Conservation (phyloP, 768 basidiomycete species). For the Collybia mongolica region DNA sequence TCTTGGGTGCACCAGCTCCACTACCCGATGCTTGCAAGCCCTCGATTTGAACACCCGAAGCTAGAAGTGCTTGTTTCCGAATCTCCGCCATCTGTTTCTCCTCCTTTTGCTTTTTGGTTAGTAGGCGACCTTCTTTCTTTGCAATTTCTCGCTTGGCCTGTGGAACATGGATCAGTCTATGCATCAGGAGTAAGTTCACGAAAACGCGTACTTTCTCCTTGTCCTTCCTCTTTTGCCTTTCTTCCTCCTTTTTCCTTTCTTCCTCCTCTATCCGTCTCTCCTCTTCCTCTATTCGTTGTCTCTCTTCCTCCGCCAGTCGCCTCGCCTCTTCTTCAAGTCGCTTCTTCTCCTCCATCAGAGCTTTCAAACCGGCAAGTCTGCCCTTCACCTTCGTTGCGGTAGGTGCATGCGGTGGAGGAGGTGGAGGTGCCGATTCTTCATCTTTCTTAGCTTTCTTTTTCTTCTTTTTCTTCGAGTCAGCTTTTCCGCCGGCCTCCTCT, state of each 20-base stretch:
- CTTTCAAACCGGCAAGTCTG: slow-evolving; percentile 81
- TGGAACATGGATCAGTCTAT: slow-evolving; percentile 4
- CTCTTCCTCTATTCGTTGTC: slow-evolving; percentile 84
- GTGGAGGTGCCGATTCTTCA: slow-evolving; percentile 42
- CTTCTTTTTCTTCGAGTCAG: slow-evolving; percentile 79
- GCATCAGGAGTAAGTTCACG: slow-evolving; percentile 1
- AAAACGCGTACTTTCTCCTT: slow-evolving; percentile 69
- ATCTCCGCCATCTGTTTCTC: slow-evolving; percentile 90
- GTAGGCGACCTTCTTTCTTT: slow-evolving; percentile 89
- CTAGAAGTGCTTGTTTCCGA: slow-evolving; percentile 85
- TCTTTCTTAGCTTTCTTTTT: slow-evolving; percentile 78
- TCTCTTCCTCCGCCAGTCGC: slow-evolving; percentile 72
- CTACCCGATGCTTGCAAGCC: slow-evolving; percentile 68
- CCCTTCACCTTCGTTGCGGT: slow-evolving; percentile 68
- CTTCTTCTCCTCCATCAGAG: slow-evolving; percentile 92
- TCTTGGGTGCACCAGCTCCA: slow-evolving; percentile 52
- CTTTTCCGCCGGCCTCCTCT: slow-evolving; percentile 52
- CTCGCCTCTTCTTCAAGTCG: slow-evolving; percentile 82
- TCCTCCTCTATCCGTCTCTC: slow-evolving; percentile 79
- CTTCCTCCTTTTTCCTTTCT: slow-evolving; percentile 73
- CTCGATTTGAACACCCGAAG: slow-evolving; percentile 87
- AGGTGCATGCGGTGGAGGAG: slow-evolving; percentile 37
- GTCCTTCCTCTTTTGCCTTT: slow-evolving; percentile 81
- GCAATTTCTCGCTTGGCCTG: slow-evolving; percentile 87
- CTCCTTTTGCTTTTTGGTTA: slow-evolving; percentile 98